A percentile compares a stretch with the other conserved stretches of the same genome.
These are phyloP conservation scores for Leishmania turanica DNA, from an alignment of 208 protist genomes.

Conservation along the genomic window DNA sequence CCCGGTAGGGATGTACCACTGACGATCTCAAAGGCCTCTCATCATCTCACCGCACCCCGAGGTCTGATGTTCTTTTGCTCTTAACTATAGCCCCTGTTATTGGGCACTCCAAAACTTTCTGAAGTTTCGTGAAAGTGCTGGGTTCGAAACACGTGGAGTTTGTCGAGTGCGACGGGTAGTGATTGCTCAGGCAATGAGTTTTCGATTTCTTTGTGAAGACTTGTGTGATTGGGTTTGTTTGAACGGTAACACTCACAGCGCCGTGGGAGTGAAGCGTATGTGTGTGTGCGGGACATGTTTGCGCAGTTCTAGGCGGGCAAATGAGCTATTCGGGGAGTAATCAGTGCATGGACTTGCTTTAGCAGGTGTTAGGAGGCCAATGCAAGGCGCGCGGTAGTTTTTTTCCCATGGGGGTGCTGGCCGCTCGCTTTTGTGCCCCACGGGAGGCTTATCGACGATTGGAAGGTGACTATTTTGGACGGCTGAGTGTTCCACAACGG, in stretches of 20 bases:
- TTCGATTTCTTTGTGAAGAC: neutral
- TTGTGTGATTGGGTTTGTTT: neutral
- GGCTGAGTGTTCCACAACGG: neutral
- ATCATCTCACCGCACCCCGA: neutral
- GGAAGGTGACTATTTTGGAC: neutral
- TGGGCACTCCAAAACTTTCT: neutral
- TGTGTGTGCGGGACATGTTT: neutral
- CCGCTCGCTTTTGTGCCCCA: neutral
- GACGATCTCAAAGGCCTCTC: neutral
- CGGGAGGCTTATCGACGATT: neutral
- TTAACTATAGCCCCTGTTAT: neutral
- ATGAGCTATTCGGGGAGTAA: neutral
- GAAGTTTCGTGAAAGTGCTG: no score
- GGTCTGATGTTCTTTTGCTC: neutral
- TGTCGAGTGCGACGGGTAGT: neutral
- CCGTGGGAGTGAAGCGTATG: neutral
- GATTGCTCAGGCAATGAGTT: neutral
- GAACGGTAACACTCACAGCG: neutral
- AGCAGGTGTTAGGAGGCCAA: neutral
- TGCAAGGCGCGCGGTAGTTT: neutral
- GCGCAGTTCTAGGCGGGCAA: neutral
- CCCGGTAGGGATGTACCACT: neutral
- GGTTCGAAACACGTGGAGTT: neutral
- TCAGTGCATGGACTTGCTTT: neutral
- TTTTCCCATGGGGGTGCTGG: neutral